A percentile compares a stretch with the other conserved stretches of the same genome.
Evolutionary conservation across 306 rosid genomes (phyloP).

Genomic region (Fragaria ananassa): DNA sequence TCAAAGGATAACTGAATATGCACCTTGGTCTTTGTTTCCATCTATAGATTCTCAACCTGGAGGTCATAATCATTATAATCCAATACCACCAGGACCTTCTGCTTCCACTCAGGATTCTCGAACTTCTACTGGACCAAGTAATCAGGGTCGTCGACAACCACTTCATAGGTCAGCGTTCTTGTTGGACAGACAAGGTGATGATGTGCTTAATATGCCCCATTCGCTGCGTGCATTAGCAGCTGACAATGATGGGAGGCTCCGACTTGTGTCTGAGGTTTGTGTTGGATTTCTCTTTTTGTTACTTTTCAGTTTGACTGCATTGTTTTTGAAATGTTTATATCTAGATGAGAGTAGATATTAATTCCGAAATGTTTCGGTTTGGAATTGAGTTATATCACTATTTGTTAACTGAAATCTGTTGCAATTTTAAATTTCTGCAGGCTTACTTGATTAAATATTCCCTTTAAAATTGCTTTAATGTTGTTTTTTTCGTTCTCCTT

Average conservation of each 20-base stretch:
- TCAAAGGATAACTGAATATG: conserved; percentile 57
- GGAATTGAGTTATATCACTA: background rate
- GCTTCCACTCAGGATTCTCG: conserved; percentile 45
- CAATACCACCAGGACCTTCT: conserved; percentile 55
- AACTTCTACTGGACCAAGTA: conserved; percentile 29
- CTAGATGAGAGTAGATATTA: background rate
- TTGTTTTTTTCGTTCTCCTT: background rate
- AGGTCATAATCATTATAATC: conserved; percentile 42
- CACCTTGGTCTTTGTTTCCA: conserved; percentile 77
- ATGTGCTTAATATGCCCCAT: conserved; percentile 47
- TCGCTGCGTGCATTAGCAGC: conserved; percentile 58
- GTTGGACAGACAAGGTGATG: conserved; percentile 59
- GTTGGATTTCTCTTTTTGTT: conserved; percentile 16
- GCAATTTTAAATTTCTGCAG: background rate
- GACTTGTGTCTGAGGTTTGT: conserved; percentile 75
- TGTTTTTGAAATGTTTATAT: background rate
- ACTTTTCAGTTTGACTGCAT: conserved; percentile 15
- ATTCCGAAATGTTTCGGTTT: background rate
- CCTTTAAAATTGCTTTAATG: background rate
- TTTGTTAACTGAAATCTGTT: background rate
- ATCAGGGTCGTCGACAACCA: conserved; percentile 48
- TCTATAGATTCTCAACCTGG: conserved; percentile 49
- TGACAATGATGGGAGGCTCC: conserved; percentile 80
- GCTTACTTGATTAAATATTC: background rate
- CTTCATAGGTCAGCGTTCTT: conserved; percentile 52